Percentiles rank a stretch among this genome's conserved stretches.
phyloP scores from a whole-genome alignment of 805 yeast species.

The Ogataea populi-albae region DNA sequence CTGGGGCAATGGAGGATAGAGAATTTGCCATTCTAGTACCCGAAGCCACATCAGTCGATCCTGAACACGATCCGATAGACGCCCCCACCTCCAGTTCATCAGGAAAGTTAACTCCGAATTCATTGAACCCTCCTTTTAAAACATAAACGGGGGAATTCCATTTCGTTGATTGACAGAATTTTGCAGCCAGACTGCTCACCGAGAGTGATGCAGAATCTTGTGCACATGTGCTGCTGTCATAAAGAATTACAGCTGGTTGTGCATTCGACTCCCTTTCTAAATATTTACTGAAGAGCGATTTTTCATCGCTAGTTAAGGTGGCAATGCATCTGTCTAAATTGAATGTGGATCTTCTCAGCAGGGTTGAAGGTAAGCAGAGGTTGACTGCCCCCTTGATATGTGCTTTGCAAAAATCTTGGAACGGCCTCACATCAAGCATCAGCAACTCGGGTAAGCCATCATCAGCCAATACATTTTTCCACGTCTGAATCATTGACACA shows the following conservation, averaged over 20 bases:
- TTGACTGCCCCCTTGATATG: constrained; percentile 65
- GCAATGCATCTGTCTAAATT: constrained; percentile 59
- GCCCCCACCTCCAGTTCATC: constrained; percentile 28
- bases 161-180: constrained; percentile 39
- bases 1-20: constrained; percentile 8
- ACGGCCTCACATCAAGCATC: constrained; percentile 79
- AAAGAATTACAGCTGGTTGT: constrained; percentile 45
- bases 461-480: constrained; percentile 19
- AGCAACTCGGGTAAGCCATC: constrained; percentile 35
- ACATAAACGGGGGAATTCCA: constrained; percentile 43
- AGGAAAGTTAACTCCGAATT: constrained; percentile 33
- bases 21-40: constrained; percentile 14
- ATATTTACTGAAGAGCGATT: constrained; percentile 38
- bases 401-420: constrained; percentile 60
- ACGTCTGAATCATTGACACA: constrained; percentile 14
- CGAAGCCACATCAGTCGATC: constrained; percentile 19
- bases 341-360: constrained; percentile 72
- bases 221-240: constrained; percentile 44
- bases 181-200: constrained; percentile 46
- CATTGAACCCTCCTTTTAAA: constrained; percentile 40
- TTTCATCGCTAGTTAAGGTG: constrained; percentile 56
- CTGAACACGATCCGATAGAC: background rate
- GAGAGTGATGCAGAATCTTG: constrained; percentile 33
- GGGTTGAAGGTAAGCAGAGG: constrained; percentile 86
- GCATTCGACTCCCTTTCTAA: constrained; percentile 29